Evolutionary conservation across 257 asterid genomes (phyloP), one percentile per base, ranked within the genome.

Genomic region (Verbena officinalis): DNA sequence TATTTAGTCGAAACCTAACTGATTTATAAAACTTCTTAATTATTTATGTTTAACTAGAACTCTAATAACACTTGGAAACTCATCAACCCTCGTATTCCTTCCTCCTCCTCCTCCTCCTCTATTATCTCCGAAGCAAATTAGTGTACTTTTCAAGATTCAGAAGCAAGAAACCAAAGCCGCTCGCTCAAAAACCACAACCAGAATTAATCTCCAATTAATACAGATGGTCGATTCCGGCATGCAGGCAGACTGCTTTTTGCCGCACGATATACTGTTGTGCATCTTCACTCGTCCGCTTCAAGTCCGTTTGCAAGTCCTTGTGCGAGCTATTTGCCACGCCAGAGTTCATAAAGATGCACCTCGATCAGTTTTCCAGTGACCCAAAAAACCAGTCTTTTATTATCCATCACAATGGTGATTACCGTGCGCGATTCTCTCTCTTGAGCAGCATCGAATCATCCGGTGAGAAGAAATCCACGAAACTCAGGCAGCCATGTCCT

Each of bases 321-420:
- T 21, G 31, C 15, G 11, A 51, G 31, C 33, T 53, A 6, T 24
- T 53, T 53, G 16, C 59, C 17, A 24, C 15, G 20, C 40, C 39
- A 13, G n/a, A 24, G 39, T 53, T 53, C 59, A 53, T 53, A 11
- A 53, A 22, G 14, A 23, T 53, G 39, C 59, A 53, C 59, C 20
- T 12, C 16, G 59, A 53, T 27, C 59, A 1, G 17, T 13, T 53
- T 12, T 53, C 19, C 9, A 11, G 1, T 53, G 59, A 24, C 40
- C 38, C 59, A 12, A 4, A 1, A 53, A 53, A 53, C 12, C 20
- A 53, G 5, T 4, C 40, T 7, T 53, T 53, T 20, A 27, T 53
- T 1, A 13, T 53, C 20, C 14, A 53, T 53, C 59, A 23, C 39
- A 7, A n/a, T n/a, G n/a, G 36, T 2, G 1, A 16, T 1, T 53